These are phyloP conservation scores for Lepiota brunneoincarnata DNA, from an alignment of 768 basidiomycete species.

Conservation along the genomic window DNA sequence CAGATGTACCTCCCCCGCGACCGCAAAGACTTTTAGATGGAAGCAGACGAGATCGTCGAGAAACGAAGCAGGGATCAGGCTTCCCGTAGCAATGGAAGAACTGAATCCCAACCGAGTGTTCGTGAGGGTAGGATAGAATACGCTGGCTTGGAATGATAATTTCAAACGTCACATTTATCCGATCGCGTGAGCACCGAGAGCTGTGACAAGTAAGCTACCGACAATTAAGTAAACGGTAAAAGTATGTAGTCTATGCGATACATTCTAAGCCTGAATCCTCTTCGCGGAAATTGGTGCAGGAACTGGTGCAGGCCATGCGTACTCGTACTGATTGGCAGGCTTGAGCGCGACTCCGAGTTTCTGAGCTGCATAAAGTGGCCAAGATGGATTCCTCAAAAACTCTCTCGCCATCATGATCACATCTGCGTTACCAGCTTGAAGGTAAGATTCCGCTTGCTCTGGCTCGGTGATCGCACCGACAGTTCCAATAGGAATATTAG, in stretches of 20 bases:
- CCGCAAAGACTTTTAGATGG: constrained; percentile 7
- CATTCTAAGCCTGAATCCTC: too few species aligned
- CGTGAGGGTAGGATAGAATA: too few species aligned
- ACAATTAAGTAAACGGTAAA: too few species aligned
- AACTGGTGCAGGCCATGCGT: constrained; percentile 42
- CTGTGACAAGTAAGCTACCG: too few species aligned
- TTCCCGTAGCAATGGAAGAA: too few species aligned
- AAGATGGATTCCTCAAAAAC: constrained; percentile 66
- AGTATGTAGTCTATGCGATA: too few species aligned
- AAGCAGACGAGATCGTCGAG: constrained; percentile 6
- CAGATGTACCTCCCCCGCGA: constrained; percentile 7
- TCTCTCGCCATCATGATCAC: constrained; percentile 67
- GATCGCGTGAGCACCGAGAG: too few species aligned
- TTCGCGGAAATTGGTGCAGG: too few species aligned
- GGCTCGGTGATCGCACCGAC: constrained; percentile 77
- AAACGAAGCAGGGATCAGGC: background rate
- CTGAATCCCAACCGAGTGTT: too few species aligned
- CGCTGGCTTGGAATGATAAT: too few species aligned
- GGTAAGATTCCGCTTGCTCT: constrained; percentile 47
- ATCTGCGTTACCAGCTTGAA: constrained; percentile 66
- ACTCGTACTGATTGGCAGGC: constrained; percentile 70
- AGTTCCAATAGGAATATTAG: constrained; percentile 51
- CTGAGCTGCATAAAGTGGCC: constrained; percentile 59
- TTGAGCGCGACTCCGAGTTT: constrained; percentile 62
- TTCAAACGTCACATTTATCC: too few species aligned